These are phyloP conservation scores for Fragaria vesca DNA, from an alignment of 306 rosid species.

Conservation along the genomic window DNA sequence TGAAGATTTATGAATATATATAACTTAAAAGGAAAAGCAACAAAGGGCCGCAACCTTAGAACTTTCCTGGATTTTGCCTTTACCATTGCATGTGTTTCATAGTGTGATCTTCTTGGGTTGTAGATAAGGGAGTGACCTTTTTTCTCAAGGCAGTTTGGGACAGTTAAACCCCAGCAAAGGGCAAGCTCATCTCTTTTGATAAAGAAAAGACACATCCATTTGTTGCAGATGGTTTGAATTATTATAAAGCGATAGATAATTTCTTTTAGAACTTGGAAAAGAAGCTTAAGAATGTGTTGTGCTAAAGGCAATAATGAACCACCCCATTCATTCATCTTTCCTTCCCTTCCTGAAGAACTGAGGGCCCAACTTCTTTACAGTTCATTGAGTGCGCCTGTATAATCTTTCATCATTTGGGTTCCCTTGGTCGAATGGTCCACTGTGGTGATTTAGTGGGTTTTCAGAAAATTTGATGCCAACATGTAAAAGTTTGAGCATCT, in stretches of 20 bases:
- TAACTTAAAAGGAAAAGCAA: slow-evolving; percentile 24
- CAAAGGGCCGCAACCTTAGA: slow-evolving; percentile 5
- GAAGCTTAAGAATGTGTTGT: slow-evolving; percentile 24
- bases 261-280: slow-evolving; percentile 10
- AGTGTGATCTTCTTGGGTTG: slow-evolving; percentile 23
- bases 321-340: slow-evolving; percentile 15
- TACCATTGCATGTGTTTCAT: slow-evolving; percentile 42
- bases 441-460: slow-evolving; percentile 17
- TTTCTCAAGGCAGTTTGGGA: slow-evolving; percentile 18
- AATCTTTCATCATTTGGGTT: slow-evolving; percentile 5
- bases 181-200: slow-evolving; percentile 30
- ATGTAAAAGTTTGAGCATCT: slow-evolving; percentile 13
- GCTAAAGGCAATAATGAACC: slow-evolving; percentile 29
- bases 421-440: not conserved
- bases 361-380: slow-evolving; percentile 34
- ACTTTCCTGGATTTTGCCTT: slow-evolving; percentile 32
- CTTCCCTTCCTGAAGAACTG: slow-evolving; percentile 26
- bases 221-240: slow-evolving; percentile 43
- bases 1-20: slow-evolving; percentile 11
- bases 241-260: slow-evolving; percentile 29
- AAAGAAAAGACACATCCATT: slow-evolving; percentile 45
- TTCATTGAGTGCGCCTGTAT: slow-evolving; percentile 31
- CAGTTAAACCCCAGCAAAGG: slow-evolving; percentile 27
- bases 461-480: slow-evolving; percentile 30
- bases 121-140: slow-evolving; percentile 24